phyloP scores from a whole-genome alignment of 768 basidiomycete genomes.

The Hericium coralloides region DNA sequence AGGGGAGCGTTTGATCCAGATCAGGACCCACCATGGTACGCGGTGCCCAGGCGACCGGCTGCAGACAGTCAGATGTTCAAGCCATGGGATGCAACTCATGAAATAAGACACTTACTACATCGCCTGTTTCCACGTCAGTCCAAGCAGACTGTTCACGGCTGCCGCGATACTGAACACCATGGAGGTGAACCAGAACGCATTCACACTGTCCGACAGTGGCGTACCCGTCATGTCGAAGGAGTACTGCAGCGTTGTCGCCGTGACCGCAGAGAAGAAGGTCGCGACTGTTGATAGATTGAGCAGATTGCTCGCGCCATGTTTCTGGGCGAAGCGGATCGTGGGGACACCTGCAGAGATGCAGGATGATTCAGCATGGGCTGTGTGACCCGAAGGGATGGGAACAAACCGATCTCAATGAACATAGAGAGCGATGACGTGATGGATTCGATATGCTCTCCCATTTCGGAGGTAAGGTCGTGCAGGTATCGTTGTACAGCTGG shows the following conservation, averaged over 20 bases:
- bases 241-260: slow-evolving; percentile 64
- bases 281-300: slow-evolving; percentile 70
- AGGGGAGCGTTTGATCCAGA: slow-evolving; percentile 82
- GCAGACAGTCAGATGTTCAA: slow-evolving; percentile 5
- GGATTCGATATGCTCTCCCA: slow-evolving; percentile 65
- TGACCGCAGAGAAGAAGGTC: slow-evolving; percentile 71
- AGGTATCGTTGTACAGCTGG: slow-evolving; percentile 68
- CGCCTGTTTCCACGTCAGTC: slow-evolving; percentile 72
- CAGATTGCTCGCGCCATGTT: slow-evolving; percentile 60
- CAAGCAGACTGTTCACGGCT: slow-evolving; percentile 69
- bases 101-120: slow-evolving; percentile 56
- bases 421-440: slow-evolving; percentile 60
- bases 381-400: slow-evolving; percentile 6
- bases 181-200: slow-evolving; percentile 67
- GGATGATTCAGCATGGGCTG: not conserved
- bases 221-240: slow-evolving; percentile 39
- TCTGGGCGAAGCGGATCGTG: slow-evolving; percentile 68
- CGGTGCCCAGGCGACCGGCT: slow-evolving; percentile 70
- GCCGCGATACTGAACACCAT: slow-evolving; percentile 71
- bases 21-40: slow-evolving; percentile 76
- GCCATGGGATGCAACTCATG: not conserved
- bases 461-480: slow-evolving; percentile 64
- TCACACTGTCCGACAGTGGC: slow-evolving; percentile 43
- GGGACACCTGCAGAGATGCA: slow-evolving; percentile 45
- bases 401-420: slow-evolving; percentile 68